A percentile compares a stretch with the other conserved stretches of the same genome.
These are phyloP conservation scores for Pythium periplocum DNA, from an alignment of 352 stramenopile genomes.

Conservation along the genomic window DNA sequence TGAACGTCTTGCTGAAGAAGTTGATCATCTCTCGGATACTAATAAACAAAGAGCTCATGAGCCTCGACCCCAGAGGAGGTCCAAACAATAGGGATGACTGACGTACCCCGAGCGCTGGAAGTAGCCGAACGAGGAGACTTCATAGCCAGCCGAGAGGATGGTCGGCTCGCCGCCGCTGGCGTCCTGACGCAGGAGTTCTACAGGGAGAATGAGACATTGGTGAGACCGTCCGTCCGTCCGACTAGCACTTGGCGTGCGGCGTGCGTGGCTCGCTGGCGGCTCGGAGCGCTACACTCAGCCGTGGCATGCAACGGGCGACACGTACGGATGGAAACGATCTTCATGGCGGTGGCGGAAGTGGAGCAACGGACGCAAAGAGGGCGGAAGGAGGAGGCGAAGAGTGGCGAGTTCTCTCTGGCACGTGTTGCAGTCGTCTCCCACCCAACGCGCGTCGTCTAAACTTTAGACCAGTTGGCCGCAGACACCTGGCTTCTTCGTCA, in stretches of 20 bases:
- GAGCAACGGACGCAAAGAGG: background rate
- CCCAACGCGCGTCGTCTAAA: background rate
- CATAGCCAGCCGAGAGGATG: constrained; percentile 64
- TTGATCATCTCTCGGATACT: constrained; percentile 98
- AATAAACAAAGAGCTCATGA: constrained; percentile 2
- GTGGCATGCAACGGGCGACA: background rate
- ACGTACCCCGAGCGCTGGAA: constrained; percentile 80
- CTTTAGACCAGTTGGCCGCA: background rate
- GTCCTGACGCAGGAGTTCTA: constrained; percentile 70
- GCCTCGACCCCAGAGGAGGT: constrained; percentile 3
- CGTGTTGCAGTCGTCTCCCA: constrained; percentile 4
- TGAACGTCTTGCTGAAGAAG: constrained; percentile 99
- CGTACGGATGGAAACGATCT: constrained; percentile 83
- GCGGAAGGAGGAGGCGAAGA: background rate
- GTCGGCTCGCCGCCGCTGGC: constrained; percentile 47
- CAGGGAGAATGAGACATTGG: constrained; percentile 7
- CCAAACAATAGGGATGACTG: no score
- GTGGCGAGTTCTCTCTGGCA: background rate
- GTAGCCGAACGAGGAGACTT: constrained; percentile 82
- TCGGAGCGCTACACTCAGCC: no score
- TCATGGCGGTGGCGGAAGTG: constrained; percentile 33
- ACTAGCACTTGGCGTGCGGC: background rate
- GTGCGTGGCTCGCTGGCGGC: background rate
- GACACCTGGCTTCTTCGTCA: constrained; percentile 11
- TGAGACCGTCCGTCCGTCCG: constrained; percentile 2